Percentiles rank a stretch among this genome's conserved stretches.
Evolutionary conservation across 179 eudicot genomes (phyloP).

Genomic region (Spinacia oleracea): DNA sequence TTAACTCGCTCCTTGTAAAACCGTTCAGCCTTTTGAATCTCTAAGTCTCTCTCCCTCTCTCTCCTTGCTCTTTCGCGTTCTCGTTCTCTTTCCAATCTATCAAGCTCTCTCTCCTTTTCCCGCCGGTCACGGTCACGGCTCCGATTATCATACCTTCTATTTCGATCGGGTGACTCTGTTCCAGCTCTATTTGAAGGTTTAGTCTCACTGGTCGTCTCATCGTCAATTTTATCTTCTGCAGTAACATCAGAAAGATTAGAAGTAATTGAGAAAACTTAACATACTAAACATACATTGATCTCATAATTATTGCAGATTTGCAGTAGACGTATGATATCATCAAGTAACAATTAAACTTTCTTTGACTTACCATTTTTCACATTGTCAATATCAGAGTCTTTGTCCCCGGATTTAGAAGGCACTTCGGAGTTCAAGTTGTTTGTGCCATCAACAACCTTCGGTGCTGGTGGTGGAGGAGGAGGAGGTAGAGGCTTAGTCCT

Average conservation of each 20-base stretch:
- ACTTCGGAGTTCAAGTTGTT: constrained; percentile 56
- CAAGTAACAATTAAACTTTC: neutral
- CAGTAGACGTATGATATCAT: neutral
- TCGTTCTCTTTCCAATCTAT: constrained; percentile 87
- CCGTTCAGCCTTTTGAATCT: constrained; percentile 82
- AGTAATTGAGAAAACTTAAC: neutral
- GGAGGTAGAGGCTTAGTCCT: constrained; percentile 81
- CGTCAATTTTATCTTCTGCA: constrained; percentile 74
- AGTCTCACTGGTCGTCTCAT: constrained; percentile 62
- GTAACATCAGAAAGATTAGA: constrained; percentile 11
- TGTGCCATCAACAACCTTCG: constrained; percentile 40
- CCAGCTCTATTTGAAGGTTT: constrained; percentile 59
- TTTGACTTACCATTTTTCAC: constrained; percentile 55
- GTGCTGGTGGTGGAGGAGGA: constrained; percentile 39
- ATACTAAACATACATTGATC: neutral
- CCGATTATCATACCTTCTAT: constrained; percentile 66
- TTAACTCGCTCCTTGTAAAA: constrained; percentile 67
- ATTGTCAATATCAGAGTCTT: constrained; percentile 61
- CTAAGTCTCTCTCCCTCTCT: constrained; percentile 84
- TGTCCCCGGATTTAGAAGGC: constrained; percentile 67
- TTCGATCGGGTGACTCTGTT: constrained; percentile 81
- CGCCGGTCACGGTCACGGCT: constrained; percentile 67
- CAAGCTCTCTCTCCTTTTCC: constrained; percentile 90
- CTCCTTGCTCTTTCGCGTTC: constrained; percentile 90
- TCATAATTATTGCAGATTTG: neutral